phyloP scores from a whole-genome alignment of 768 basidiomycete genomes.

The Suillus lakei region DNA sequence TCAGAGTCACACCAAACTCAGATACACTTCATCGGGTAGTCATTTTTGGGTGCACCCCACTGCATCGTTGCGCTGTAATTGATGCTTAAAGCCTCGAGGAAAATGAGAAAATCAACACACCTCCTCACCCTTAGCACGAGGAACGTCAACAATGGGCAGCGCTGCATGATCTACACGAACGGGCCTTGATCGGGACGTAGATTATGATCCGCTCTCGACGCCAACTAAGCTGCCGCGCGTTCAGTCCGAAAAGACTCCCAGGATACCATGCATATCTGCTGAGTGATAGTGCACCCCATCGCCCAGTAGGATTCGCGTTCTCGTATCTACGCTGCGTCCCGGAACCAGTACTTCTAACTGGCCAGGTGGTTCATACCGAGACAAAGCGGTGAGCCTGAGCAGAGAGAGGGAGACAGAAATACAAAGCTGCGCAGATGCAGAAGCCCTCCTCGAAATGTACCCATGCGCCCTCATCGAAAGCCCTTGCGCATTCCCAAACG shows the following conservation, averaged over 20 bases:
- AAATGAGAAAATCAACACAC: too few relatives aligned
- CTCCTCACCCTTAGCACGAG: too few relatives aligned
- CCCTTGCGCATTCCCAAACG: background rate
- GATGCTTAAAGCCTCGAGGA: too few relatives aligned
- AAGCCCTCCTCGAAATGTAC: background rate
- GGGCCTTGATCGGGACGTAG: slow-evolving; percentile 7
- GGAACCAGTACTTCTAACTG: slow-evolving; percentile 66
- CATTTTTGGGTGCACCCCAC: too few relatives aligned
- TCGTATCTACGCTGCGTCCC: slow-evolving; percentile 80
- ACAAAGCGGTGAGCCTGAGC: slow-evolving; percentile 55
- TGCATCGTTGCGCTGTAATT: too few relatives aligned
- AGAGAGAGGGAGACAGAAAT: slow-evolving; percentile 47
- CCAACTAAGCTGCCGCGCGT: slow-evolving; percentile 40
- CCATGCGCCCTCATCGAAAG: background rate
- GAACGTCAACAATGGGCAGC: too few relatives aligned
- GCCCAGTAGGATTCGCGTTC: slow-evolving; percentile 53
- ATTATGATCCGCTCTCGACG: slow-evolving; percentile 12
- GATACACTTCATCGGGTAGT: too few relatives aligned
- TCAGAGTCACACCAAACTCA: too few relatives aligned
- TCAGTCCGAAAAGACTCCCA: slow-evolving; percentile 28
- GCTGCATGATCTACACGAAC: too few relatives aligned
- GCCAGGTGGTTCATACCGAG: slow-evolving; percentile 66
- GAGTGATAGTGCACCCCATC: background rate
- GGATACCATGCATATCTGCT: background rate
- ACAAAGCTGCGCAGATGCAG: slow-evolving; percentile 7